Percentiles rank a stretch among this genome's conserved stretches.
These are phyloP conservation scores for Ceratonia siliqua DNA, from an alignment of 306 rosid genomes.

Conservation along the genomic window DNA sequence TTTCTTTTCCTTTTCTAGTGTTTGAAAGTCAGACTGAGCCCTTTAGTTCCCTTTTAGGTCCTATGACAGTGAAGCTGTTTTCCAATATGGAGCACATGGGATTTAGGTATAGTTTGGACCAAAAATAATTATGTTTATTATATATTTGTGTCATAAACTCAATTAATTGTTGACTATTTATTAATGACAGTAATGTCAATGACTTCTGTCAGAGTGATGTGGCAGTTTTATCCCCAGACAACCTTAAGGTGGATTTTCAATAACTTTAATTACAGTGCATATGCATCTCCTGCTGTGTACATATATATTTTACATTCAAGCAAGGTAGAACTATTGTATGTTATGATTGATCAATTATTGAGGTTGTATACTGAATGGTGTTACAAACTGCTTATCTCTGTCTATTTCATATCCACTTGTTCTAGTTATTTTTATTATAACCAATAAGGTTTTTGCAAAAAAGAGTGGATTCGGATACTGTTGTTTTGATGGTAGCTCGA, in stretches of 20 bases:
- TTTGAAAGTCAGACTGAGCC: background rate
- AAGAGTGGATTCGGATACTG: slow-evolving; percentile 86
- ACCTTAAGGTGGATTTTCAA: slow-evolving; percentile 54
- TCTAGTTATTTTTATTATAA: slow-evolving; percentile 28
- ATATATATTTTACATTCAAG: background rate
- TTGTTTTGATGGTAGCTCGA: slow-evolving; percentile 90
- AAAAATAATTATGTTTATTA: slow-evolving; percentile 8
- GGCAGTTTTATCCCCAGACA: slow-evolving; percentile 59
- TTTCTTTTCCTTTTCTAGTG: background rate
- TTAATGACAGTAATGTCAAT: slow-evolving; percentile 69
- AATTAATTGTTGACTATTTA: slow-evolving; percentile 34
- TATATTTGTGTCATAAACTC: slow-evolving; percentile 15
- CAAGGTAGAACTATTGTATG: no score
- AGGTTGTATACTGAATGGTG: slow-evolving; percentile 52
- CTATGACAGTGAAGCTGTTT: slow-evolving; percentile 83
- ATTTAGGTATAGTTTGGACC: slow-evolving; percentile 60
- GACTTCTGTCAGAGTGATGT: slow-evolving; percentile 84
- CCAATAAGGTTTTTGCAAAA: slow-evolving; percentile 71
- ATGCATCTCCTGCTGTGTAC: background rate
- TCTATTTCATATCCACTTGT: background rate
- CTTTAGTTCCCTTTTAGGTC: slow-evolving; percentile 54
- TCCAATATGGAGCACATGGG: slow-evolving; percentile 97
- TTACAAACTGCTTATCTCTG: slow-evolving; percentile 17
- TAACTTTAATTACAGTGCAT: background rate
- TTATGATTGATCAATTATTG: no score